Base-by-base conservation (phyloP, 1,284 basidiomycete species). In the Pyrrhoderma noxium region DNA sequence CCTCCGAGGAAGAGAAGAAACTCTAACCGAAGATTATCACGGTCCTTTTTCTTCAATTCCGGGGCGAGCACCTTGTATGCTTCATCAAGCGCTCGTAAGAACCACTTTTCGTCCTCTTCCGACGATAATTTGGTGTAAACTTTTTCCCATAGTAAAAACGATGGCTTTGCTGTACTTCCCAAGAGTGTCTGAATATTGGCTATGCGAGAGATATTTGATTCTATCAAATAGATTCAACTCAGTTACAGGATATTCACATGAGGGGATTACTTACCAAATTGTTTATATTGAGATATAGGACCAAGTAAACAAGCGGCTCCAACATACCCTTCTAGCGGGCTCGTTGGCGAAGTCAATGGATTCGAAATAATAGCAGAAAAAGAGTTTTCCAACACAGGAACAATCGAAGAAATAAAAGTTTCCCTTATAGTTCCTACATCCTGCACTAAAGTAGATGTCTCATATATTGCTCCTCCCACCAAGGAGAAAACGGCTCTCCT, bases 91-190 rank as follows among this genome's bases (percentile, higher is more conserved):
- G 87, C 83, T 25, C 84, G 76, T n/a, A 90, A 68, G 2, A 95
- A 67, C 93, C 93, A 95, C 14, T 60, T 62, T 57, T 90, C 82
- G 27, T 94, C 92, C 16, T 81, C 79, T 0, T 67, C 60, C 3
- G 80, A 75, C 3, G 69, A 69, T 3, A 86, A 60, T 64, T 89
- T 92, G 51, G 82, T 77, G 62, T 92, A 93, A 0, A 89, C 80
- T 65, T 89, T 93, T 52, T 93, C 91, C 78, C 81, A 90, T 18
- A 94, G 62, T 37, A 96, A 64, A 69, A 95, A 95, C 1, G 86
- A 85, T 0, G 91, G 88, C 62, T 92, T 95, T 4, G 73, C 64
- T 40, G 38, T 40, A 1, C 70, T 70, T 7, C 72, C 61, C 5
- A 65, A 61, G 8, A 85, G 64, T 0, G 71, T 66, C 41, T 76